Evolutionary conservation across 2,329 filamentous ascomycete species (phyloP).

Genomic region (Sclerotinia minor): DNA sequence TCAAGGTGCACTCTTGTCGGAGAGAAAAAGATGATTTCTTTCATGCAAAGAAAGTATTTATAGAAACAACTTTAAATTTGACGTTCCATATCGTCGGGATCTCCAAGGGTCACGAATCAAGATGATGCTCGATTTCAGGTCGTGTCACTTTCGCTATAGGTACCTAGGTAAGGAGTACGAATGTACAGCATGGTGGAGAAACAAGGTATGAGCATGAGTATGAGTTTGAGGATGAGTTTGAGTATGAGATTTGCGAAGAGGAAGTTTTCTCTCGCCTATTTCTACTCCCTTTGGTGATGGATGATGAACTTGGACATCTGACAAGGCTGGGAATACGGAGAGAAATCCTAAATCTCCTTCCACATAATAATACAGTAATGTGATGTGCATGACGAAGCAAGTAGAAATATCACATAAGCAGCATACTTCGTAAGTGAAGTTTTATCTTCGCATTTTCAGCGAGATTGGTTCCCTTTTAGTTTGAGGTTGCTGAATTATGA

Average conservation of each 20-base stretch:
- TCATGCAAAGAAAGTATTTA: conserved; percentile 4
- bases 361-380: neutral
- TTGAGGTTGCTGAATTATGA: neutral
- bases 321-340: neutral
- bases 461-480: neutral
- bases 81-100: conserved; percentile 9
- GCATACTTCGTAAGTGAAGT: neutral
- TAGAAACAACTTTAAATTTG: neutral
- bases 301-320: neutral
- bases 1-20: neutral
- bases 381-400: neutral
- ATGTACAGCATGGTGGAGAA: neutral
- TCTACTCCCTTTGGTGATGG: conserved; percentile 4
- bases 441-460: neutral
- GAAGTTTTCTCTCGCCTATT: conserved; percentile 4
- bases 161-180: neutral
- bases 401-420: conserved; percentile 4
- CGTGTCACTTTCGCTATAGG: neutral
- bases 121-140: conserved; percentile 2
- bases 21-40: neutral
- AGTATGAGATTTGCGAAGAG: neutral
- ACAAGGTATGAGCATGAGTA: neutral
- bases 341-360: conserved; percentile 4
- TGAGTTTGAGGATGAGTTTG: neutral
- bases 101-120: neutral